Conservation (phyloP, 352 stramenopile genomes). For the Globisporangium alternatum region DNA sequence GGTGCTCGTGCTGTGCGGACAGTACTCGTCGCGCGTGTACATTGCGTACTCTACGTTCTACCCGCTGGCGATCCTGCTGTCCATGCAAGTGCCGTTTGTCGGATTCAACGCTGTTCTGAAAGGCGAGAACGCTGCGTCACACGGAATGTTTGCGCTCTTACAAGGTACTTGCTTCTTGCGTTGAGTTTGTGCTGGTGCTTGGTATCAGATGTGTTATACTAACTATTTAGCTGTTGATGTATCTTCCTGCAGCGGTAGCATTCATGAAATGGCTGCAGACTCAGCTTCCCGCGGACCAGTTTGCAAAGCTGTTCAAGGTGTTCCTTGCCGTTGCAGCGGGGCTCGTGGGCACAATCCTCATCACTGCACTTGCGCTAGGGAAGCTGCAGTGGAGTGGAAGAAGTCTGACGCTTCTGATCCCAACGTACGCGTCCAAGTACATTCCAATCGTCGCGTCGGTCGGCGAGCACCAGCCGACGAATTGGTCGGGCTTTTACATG, state of each 20-base stretch:
- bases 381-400: slow-evolving; percentile 90
- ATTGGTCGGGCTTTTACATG: slow-evolving; percentile 91
- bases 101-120: slow-evolving; percentile 94
- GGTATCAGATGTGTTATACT: background rate
- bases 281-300: slow-evolving; percentile 43
- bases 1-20: slow-evolving; percentile 86
- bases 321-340: slow-evolving; percentile 32
- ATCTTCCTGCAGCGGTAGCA: slow-evolving; percentile 35
- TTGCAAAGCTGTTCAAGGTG: slow-evolving; percentile 41
- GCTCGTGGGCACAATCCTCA: slow-evolving; percentile 32
- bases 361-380: slow-evolving; percentile 58
- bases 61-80: slow-evolving; percentile 91
- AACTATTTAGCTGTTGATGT: background rate
- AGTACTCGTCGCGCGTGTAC: slow-evolving; percentile 93
- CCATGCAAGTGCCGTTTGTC: slow-evolving; percentile 98
- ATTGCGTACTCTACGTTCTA: slow-evolving; percentile 99
- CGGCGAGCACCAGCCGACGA: slow-evolving; percentile 92
- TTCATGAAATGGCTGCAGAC: slow-evolving; percentile 52
- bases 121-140: slow-evolving; percentile 66
- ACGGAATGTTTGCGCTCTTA: slow-evolving; percentile 94
- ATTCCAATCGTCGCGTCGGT: slow-evolving; percentile 96
- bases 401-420: slow-evolving; percentile 90
- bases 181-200: background rate
- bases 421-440: slow-evolving; percentile 93
- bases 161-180: slow-evolving; percentile 42